A percentile compares a stretch with the other conserved stretches of the same genome.
Conservation (phyloP, 768 basidiomycete genomes). For the Collybia sordida region DNA sequence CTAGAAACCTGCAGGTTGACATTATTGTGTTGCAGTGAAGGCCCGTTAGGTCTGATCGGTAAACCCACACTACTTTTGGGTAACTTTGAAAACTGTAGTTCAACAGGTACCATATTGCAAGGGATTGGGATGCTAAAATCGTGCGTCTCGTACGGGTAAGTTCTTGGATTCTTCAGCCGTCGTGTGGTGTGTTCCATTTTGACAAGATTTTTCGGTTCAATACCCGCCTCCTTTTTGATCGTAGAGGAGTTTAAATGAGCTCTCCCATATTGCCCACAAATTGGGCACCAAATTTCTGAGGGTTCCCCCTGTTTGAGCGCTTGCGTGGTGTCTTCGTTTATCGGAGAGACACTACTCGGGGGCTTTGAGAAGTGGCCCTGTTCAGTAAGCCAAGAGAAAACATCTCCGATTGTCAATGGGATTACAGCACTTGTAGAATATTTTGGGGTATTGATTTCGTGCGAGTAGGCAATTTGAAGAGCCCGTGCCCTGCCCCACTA, state of each 20-base stretch:
- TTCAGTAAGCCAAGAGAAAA: conserved; percentile 45
- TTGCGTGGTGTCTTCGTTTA: conserved; percentile 3
- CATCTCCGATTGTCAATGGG: conserved; percentile 39
- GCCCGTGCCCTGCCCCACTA: conserved; percentile 53
- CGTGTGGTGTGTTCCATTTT: conserved; percentile 1
- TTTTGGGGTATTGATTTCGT: conserved; percentile 13
- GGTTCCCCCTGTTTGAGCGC: conserved; percentile 1
- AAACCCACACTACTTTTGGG: background rate
- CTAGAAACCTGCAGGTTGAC: no score
- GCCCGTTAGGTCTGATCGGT: no score
- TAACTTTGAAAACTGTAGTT: background rate
- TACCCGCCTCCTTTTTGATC: conserved; percentile 16
- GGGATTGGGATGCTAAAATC: background rate
- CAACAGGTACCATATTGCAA: background rate
- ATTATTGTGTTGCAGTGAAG: no score
- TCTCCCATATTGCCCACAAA: conserved; percentile 29
- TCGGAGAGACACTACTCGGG: background rate
- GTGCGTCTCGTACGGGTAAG: no score
- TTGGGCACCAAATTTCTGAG: conserved; percentile 26
- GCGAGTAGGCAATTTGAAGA: conserved; percentile 39
- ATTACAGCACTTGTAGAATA: conserved; percentile 15
- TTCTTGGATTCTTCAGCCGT: conserved; percentile 2
- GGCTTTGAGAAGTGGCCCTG: conserved; percentile 35
- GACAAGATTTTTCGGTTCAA: background rate
- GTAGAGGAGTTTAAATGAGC: conserved; percentile 16